Percentiles rank a stretch among this genome's conserved stretches.
phyloP scores from a whole-genome alignment of 1,284 basidiomycete genomes.

The Tausonia pullulans region DNA sequence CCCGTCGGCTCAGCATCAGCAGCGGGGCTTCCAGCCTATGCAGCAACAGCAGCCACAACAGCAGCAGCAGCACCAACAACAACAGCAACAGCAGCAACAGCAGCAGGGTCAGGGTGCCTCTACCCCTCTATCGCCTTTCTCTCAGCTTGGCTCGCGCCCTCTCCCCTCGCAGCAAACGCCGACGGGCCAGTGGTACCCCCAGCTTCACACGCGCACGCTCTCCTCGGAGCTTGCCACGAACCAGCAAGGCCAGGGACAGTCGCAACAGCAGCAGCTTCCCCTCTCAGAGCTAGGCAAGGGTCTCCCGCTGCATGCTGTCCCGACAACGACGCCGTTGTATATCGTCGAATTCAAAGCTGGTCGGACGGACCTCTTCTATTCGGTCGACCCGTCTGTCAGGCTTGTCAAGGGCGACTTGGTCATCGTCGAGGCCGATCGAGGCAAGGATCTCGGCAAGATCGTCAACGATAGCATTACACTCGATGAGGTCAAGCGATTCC shows the following conservation, averaged over 20 bases:
- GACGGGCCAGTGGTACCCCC: too few species aligned
- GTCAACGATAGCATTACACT: conserved; percentile 83
- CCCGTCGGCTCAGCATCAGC: conserved; percentile 14
- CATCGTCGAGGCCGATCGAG: conserved; percentile 88
- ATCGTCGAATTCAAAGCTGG: conserved; percentile 97
- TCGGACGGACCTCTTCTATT: conserved; percentile 86
- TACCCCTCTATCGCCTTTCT: conserved; percentile 8
- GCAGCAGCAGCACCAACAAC: conserved; percentile 16
- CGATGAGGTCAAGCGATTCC: conserved; percentile 80
- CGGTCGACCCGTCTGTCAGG: conserved; percentile 48
- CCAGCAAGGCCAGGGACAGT: conserved; percentile 5
- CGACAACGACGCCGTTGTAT: conserved; percentile 74
- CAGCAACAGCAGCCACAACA: conserved; percentile 14
- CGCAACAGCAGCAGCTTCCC: conserved; percentile 1
- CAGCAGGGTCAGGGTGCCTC: conserved; percentile 18
- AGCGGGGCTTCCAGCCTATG: conserved; percentile 16
- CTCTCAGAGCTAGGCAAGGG: conserved; percentile 74
- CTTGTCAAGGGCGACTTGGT: conserved; percentile 72
- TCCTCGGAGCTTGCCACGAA: not conserved
- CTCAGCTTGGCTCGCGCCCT: conserved; percentile 1
- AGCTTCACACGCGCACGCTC: too few species aligned
- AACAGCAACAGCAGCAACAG: conserved; percentile 29
- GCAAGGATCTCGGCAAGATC: conserved; percentile 82
- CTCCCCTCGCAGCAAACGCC: not conserved
- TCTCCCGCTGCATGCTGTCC: conserved; percentile 69